Conservation (phyloP, 208 protist genomes). For the Acanthamoeba culbertsoni region DNA sequence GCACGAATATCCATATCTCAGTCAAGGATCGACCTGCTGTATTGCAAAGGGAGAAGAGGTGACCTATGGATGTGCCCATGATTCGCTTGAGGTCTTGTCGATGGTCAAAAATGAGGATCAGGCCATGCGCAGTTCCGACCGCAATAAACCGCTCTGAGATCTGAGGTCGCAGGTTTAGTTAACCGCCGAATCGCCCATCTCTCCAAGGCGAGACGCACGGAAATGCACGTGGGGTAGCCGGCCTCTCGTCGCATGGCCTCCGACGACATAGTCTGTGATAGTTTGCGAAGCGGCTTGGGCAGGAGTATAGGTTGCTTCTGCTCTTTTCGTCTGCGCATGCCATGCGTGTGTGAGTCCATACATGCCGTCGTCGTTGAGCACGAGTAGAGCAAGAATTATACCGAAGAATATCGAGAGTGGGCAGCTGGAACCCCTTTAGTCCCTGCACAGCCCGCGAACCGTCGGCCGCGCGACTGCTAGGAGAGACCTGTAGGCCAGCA, state of each 20-base stretch:
- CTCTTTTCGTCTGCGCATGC: neutral
- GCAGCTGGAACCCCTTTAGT: neutral
- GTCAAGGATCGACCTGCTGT: no score
- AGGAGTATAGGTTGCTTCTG: slow-evolving; percentile 15
- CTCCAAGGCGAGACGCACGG: neutral
- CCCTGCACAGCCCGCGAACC: neutral
- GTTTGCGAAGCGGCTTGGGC: slow-evolving; percentile 44
- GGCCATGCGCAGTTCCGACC: slow-evolving; percentile 26
- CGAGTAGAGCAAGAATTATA: neutral
- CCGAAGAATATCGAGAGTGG: neutral
- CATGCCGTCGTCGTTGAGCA: neutral
- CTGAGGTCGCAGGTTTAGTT: neutral
- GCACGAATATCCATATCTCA: no score
- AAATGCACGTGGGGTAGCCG: slow-evolving; percentile 24
- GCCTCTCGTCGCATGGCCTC: slow-evolving; percentile 53
- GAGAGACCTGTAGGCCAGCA: neutral
- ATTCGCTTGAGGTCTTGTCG: slow-evolving; percentile 48
- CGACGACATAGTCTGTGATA: slow-evolving; percentile 46
- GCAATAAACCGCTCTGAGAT: slow-evolving; percentile 24
- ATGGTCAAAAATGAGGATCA: slow-evolving; percentile 49
- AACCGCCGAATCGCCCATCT: neutral
- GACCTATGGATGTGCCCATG: slow-evolving; percentile 53
- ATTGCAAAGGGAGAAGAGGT: neutral
- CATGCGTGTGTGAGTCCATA: neutral
- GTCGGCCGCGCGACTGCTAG: neutral